Evolutionary conservation across 441 rosid genomes (phyloP).

Genomic region (Gossypium laxum): DNA sequence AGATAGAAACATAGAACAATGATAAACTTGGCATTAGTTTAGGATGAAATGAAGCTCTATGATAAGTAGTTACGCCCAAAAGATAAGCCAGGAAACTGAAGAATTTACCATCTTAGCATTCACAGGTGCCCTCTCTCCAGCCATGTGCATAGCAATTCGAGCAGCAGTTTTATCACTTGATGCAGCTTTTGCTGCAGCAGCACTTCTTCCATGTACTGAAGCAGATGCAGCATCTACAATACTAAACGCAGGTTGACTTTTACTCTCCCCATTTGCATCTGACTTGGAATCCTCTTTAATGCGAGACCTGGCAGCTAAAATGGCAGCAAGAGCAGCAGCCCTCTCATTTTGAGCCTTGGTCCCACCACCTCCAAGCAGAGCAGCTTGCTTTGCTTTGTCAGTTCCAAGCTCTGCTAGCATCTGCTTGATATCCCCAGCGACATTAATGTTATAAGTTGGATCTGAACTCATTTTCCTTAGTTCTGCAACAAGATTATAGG

Average conservation of each 20-base stretch:
- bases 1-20: background rate
- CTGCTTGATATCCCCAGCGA: slow-evolving; percentile 72
- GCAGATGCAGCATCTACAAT: slow-evolving; percentile 96
- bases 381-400: slow-evolving; percentile 73
- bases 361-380: slow-evolving; percentile 88
- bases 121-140: slow-evolving; percentile 83
- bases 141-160: slow-evolving; percentile 88
- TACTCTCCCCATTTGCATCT: slow-evolving; percentile 39
- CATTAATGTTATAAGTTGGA: slow-evolving; percentile 68
- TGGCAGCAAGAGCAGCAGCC: slow-evolving; percentile 78
- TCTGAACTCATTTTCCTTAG: slow-evolving; percentile 56
- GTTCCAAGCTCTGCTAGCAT: slow-evolving; percentile 88
- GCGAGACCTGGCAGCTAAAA: slow-evolving; percentile 73
- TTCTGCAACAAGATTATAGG: slow-evolving; percentile 32
- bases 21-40: background rate
- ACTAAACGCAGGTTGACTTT: slow-evolving; percentile 46
- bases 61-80: background rate
- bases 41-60: background rate
- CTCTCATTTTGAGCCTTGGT: slow-evolving; percentile 85
- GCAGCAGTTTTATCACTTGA: slow-evolving; percentile 78
- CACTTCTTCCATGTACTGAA: slow-evolving; percentile 89
- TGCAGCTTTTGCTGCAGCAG: slow-evolving; percentile 80
- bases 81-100: slow-evolving; percentile 9
- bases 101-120: slow-evolving; percentile 69
- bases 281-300: slow-evolving; percentile 53